Evolutionary conservation across 805 yeast genomes (phyloP), one percentile per base, ranked within the genome.

Genomic region (Wickerhamomyces xylosicus): DNA sequence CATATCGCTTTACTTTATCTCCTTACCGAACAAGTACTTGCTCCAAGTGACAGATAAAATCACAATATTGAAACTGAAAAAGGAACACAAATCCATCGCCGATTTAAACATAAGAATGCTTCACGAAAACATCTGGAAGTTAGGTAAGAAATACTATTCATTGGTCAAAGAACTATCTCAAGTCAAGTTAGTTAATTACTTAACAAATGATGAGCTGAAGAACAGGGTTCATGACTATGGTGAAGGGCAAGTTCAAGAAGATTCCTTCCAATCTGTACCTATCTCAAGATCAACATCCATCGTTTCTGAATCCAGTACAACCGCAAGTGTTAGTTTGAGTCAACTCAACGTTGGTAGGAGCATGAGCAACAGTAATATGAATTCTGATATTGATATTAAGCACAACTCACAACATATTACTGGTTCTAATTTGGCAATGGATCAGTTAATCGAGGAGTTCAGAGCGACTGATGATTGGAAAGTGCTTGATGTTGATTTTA

Each of bases 1-100:
- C 10, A 61, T 64, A 1, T 48, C 60, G 18, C 47, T 60, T 17
- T 62, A 58, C 35, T 47, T 62, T 35, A 47, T 56, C 31, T 52
- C 57, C 0, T 61, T 58, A 41, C 62, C 66, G 3, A 35, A 41
- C 35, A 54, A 52, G 25, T 37, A 43, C 7, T 34, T 35, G 2
- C 28, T 35, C 10, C 36, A 19, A 22, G 11, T 37, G 14, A 35
- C 37, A 13, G 36, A 40, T 28, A 31, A 31, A 10, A 41, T 33
- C 13, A 27, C 36, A 17, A 14, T 42, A 6, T 16, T 29, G 10
- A 28, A 34, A 11, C 20, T 41, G 25, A 38, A 38, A 13, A 19
- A 31, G 20, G 44, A 40, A 14, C 35, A 36, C 32, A 39, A 43
- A 19, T 31, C 25, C 5, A 9, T 43, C 16, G 40, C 42, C 2